Base-by-base conservation (phyloP, 129 eudicot genomes). In the Gnaphalium uliginosum region DNA sequence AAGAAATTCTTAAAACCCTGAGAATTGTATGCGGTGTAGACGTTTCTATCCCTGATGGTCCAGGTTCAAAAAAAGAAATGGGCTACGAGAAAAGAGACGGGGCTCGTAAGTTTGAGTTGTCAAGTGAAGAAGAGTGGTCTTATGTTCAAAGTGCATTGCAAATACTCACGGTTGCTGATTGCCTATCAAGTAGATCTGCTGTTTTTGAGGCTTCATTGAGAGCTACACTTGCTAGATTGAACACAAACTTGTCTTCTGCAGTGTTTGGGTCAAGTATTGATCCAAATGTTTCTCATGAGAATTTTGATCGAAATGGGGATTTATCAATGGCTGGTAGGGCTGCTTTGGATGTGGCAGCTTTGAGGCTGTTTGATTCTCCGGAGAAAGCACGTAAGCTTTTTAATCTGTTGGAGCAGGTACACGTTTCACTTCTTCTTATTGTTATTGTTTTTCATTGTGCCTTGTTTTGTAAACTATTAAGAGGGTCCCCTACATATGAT, bases 181-280 rank as follows among this genome's bases (percentile, higher is more conserved):
- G 99, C 74, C 82, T 94, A 72, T 87, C 96, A 6, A 94, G 93
- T 71, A 85, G 99, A 83, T 91, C 89, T 62, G 90, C 99, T 19
- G 99, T 94, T 32, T 94, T 94, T 89, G 99, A 94, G 87, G 99
- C 99, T 77, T 94, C 99, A 30, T 78, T 94, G 83, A 89, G 87
- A 82, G 96, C 96, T 58, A 91, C 97, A 81, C 93, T 94, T 78
- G 87, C 96, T 84, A 86, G 99, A 80, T 72, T 94, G 84, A 94
- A 90, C 79, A 94, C 99, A 58, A 91, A 87, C 72, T 80, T 94
- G 71, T 90, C 99, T 60, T 41, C 83, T 66, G 87, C 99, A n/a
- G 87, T 84, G 15, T 83, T 80, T 75, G 93, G 96, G 69, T 86
- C 96, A n/a, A 87, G 84, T 73, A 78, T 86, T 62, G 91, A 91